Evolutionary conservation across 352 stramenopile species (phyloP).

Genomic region (Aphanomyces astaci): DNA sequence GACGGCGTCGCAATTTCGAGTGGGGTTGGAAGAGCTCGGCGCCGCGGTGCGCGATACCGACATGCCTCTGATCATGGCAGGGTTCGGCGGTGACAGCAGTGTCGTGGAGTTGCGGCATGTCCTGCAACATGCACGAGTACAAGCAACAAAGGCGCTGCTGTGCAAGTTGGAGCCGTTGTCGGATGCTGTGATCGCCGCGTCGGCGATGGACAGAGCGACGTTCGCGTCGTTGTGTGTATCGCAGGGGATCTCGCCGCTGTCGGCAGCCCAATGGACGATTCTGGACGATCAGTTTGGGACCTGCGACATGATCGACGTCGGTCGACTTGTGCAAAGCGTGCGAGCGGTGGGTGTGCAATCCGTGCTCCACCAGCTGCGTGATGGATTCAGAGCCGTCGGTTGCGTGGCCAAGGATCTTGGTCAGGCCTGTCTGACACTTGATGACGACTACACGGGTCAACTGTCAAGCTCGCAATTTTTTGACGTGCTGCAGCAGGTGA

Average conservation of each 20-base stretch:
- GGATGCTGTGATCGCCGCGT: neutral
- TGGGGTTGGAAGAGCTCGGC: neutral
- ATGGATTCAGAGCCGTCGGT: neutral
- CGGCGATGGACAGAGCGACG: neutral
- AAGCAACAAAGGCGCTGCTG: neutral
- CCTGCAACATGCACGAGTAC: neutral
- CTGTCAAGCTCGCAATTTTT: neutral
- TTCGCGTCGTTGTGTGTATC: neutral
- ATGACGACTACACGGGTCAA: neutral
- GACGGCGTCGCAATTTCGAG: neutral
- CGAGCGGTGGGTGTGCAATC: neutral
- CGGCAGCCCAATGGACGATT: neutral
- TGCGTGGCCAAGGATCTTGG: neutral
- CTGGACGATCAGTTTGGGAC: neutral
- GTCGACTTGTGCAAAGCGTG: neutral
- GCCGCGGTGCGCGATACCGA: neutral
- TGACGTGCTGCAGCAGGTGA: neutral
- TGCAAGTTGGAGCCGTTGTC: neutral
- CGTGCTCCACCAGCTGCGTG: neutral
- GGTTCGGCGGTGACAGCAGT: neutral
- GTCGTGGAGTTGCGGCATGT: neutral
- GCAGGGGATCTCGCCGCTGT: neutral
- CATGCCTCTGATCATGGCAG: neutral
- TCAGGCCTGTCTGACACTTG: neutral
- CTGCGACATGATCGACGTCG: neutral